Conservation (phyloP, 129 eudicot genomes). For the Mikania micrantha region DNA sequence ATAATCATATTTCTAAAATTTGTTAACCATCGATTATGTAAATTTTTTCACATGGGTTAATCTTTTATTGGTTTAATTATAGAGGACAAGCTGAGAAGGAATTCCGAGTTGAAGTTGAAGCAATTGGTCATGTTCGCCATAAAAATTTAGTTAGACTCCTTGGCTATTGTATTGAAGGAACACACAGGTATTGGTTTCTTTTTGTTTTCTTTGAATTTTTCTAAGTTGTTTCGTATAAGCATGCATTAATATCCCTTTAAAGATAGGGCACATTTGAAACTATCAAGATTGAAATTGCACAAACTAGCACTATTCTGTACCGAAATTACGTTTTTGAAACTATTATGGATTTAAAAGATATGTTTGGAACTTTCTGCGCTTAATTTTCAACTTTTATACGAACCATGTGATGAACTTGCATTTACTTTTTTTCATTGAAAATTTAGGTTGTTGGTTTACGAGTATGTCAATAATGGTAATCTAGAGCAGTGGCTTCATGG, state of each 20-base stretch:
- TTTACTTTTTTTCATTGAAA: neutral
- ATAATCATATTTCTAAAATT: neutral
- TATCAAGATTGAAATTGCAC: neutral
- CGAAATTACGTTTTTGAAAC: neutral
- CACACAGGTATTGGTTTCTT: constrained; percentile 48
- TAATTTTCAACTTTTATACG: neutral
- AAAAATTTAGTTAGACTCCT: constrained; percentile 76
- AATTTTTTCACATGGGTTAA: neutral
- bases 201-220: neutral
- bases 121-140: constrained; percentile 84
- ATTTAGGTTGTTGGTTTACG: constrained; percentile 72
- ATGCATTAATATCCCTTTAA: neutral
- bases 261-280: neutral
- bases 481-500: constrained; percentile 91
- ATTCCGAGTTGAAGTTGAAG: constrained; percentile 78
- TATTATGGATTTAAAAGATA: neutral
- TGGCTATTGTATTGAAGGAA: constrained; percentile 87
- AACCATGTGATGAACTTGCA: neutral
- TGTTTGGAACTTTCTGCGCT: neutral
- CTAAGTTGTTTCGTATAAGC: neutral
- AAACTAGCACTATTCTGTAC: neutral
- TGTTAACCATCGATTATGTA: neutral
- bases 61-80: constrained; percentile 5
- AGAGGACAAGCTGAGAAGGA: constrained; percentile 90
- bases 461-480: constrained; percentile 78